Base-by-base conservation (phyloP, 2,329 filamentous ascomycete species). In the Thielaviopsis euricoi region DNA sequence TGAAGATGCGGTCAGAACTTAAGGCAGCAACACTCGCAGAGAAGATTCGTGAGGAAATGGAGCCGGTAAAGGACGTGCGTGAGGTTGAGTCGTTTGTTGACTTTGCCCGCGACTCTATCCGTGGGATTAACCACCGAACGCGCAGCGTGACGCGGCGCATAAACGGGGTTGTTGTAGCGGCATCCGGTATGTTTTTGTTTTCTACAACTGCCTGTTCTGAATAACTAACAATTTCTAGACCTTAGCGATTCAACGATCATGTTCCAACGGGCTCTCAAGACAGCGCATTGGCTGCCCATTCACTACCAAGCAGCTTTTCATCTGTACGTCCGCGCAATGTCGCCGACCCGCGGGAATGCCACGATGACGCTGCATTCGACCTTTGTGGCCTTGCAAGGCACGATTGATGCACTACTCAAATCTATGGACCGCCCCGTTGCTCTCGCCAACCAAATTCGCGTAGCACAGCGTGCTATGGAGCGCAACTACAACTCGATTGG, bases 71-170 rank as follows among this genome's bases (percentile, higher is more conserved):
- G 61, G 87, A 93, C 62, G 80, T 91, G 53, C 81, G 83, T 26
- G 91, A 96, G 69, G 89, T 96, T 2, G 91, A 97, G 66, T 84
- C 93, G 64, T 95, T 98, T 69, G 84, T 95, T 56, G 84, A 89
- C 56, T 87, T 95, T 67, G 91, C 91, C 21, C 82, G 89, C 64
- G 91, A 97, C 58, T 90, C 89, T 70, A 84, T 98, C 46, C 83
- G 89, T 55, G 82, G 85, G 62, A 82, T 97, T 60, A 90, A 90
- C 65, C 83, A 86, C 65, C 85, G 87, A 57, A 91, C 87, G 0
- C 87, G 87, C 69, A 88, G 83, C 64, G 81, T 94, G 55, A 84
- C 93, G 46, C 82, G 91, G 59, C 80, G 89, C 58, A 83, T 86
- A 23, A 91, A 93, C 66, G 80, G 80, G 60, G 71, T 91, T 26